Evolutionary conservation across 1,139 yeast species (phyloP), one percentile per base, ranked within the genome.

Genomic region (Yamadazyma mexicana): DNA sequence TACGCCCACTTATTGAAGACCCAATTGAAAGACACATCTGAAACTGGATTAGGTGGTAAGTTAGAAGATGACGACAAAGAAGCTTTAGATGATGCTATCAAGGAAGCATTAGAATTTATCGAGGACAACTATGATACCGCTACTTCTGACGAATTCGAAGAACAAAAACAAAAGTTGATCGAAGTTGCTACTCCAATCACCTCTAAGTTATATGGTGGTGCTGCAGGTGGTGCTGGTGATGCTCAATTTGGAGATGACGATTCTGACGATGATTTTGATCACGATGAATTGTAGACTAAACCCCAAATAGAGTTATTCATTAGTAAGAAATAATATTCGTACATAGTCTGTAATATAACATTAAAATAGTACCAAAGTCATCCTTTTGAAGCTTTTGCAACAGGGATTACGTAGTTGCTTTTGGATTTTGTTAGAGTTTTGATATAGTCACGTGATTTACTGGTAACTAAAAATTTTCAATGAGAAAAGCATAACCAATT

Each of bases 21-120:
- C 42, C 91, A 85, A 70, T 73, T 84, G 50, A 70, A 70, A 49
- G 92, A 85, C 58, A 76, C 73, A 49, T 57, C 76, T 36, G 81
- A 76, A 51, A 77, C 74, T 47, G 82, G 82, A 32, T 74, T 86
- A 52, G 91, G 87, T 42, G 79, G 81, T 49, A 84, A 87, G 73
- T 73, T 91, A 58, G 88, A 80, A 43, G 96, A 85, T 55, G 96
- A 88, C 48, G 98, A 92, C 69, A 87, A 86, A 73, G 96, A 88
- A 70, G 77, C 95, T 50, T 73, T 92, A 58, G 73, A 77, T 54
- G 98, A 91, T 56, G 96, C 97, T 47, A 72, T 88, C 55, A 82
- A 83, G 64, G 98, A 92, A 64, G 79, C 89, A 40, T 68, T 85
- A 51, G 96, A 86, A 66, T 92, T 94, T 82, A 72, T 92, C 54